These are phyloP conservation scores for Tolypocladium album DNA, from an alignment of 2,329 filamentous ascomycete species.

Conservation along the genomic window DNA sequence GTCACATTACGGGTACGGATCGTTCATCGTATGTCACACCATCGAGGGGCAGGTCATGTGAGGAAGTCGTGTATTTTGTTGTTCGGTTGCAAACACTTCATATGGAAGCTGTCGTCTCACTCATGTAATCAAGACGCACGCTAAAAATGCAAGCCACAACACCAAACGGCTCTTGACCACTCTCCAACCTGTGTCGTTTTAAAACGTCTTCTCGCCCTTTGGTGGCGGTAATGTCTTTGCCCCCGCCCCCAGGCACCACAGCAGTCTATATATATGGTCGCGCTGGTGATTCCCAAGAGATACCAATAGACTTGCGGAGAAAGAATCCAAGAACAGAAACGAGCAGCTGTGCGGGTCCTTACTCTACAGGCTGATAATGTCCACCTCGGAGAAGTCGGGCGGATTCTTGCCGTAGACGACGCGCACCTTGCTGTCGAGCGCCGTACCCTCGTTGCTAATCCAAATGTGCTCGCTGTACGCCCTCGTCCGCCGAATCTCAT, in stretches of 20 bases:
- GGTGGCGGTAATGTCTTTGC: not conserved
- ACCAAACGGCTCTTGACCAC: not conserved
- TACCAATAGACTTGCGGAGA: not conserved
- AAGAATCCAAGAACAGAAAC: not conserved
- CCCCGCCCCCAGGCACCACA: not conserved
- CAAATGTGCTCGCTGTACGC: slow-evolving; percentile 71
- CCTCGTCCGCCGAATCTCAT: slow-evolving; percentile 74
- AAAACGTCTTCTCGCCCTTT: not conserved
- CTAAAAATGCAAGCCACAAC: not conserved
- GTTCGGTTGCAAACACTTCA: not conserved
- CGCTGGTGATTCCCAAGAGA: not conserved
- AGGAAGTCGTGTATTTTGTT: not conserved
- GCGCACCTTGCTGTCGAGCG: slow-evolving; percentile 70
- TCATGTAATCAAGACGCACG: not conserved
- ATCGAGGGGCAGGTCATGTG: not conserved
- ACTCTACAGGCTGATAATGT: slow-evolving; percentile 64
- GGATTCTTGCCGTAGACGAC: slow-evolving; percentile 80
- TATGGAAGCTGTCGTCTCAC: not conserved
- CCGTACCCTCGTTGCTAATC: slow-evolving; percentile 90
- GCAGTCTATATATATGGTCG: not conserved
- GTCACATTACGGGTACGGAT: not conserved
- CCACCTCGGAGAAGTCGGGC: slow-evolving; percentile 80
- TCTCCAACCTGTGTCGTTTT: not conserved
- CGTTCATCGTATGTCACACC: not conserved
- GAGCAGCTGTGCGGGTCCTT: not conserved